Conservation (phyloP, 495 filamentous ascomycete genomes). For the Daldinia decipiens region DNA sequence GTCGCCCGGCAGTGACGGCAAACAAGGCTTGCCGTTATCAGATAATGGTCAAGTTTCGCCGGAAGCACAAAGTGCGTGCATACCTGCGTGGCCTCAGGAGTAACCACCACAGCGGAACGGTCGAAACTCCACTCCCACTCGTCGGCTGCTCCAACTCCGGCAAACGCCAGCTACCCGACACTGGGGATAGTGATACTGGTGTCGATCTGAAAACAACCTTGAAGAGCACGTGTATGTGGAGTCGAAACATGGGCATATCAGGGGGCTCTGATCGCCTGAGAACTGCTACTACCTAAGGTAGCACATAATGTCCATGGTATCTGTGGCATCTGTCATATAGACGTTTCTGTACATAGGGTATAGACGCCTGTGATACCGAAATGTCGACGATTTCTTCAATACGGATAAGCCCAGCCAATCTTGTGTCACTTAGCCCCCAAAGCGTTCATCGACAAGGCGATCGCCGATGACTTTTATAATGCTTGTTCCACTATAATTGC, state of each 20-base stretch:
- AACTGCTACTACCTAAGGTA: conserved; percentile 18
- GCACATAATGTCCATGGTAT: conserved; percentile 9
- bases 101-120: conserved; percentile 4
- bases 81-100: conserved; percentile 17
- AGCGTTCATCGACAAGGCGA: conserved; percentile 6
- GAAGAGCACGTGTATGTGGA: conserved; percentile 27
- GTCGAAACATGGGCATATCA: conserved; percentile 10
- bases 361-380: conserved; percentile 27
- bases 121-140: conserved; percentile 6
- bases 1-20: conserved; percentile 29
- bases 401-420: conserved; percentile 3
- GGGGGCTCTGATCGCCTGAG: background rate
- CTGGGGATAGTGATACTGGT: conserved; percentile 1
- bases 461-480: conserved; percentile 9
- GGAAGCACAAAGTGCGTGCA: conserved; percentile 39
- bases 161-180: conserved; percentile 22
- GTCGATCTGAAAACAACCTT: conserved; percentile 14
- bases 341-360: conserved; percentile 30
- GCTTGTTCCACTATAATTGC: conserved; percentile 21
- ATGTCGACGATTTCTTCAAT: conserved; percentile 13
- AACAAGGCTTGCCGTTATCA: conserved; percentile 12
- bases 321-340: background rate
- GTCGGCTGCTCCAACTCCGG: background rate
- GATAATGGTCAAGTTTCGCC: conserved; percentile 17
- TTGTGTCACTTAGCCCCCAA: background rate